Conservation (phyloP, 164 flowering plant genomes). For the Malania oleifera region DNA sequence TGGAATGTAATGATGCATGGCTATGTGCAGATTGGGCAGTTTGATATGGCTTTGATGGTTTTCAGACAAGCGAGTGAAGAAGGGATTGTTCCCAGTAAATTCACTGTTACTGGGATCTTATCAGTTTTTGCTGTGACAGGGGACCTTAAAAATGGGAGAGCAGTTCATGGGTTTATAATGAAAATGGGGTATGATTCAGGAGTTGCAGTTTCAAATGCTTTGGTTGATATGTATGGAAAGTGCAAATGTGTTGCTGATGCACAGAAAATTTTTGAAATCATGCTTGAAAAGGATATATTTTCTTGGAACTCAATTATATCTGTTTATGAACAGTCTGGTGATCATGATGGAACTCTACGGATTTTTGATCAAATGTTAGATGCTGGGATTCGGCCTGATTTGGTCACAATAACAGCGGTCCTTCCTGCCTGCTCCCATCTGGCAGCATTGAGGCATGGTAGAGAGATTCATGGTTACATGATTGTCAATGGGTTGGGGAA, state of each 20-base stretch:
- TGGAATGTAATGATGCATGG: conserved; percentile 75
- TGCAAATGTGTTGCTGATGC: conserved; percentile 43
- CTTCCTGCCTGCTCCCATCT: conserved; percentile 61
- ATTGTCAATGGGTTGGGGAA: conserved; percentile 42
- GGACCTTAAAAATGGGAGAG: conserved; percentile 38
- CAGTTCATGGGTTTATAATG: conserved; percentile 45
- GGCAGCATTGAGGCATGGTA: conserved; percentile 64
- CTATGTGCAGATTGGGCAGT: conserved; percentile 43
- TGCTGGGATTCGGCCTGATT: conserved; percentile 44
- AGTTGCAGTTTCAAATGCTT: conserved; percentile 42
- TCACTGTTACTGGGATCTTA: conserved; percentile 52
- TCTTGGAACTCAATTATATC: conserved; percentile 73
- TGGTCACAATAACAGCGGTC: conserved; percentile 47
- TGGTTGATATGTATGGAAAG: conserved; percentile 77
- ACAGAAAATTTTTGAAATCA: conserved; percentile 33
- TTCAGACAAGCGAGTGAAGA: conserved; percentile 39
- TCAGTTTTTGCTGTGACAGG: conserved; percentile 36
- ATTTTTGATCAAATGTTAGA: conserved; percentile 47
- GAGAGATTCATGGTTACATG: conserved; percentile 60
- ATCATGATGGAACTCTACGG: conserved; percentile 41
- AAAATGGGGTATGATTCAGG: conserved; percentile 46
- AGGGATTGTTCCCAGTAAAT: conserved; percentile 38
- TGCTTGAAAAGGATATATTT: conserved; percentile 45
- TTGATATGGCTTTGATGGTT: conserved; percentile 36
- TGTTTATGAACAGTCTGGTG: conserved; percentile 49